Percentiles rank a stretch among this genome's conserved stretches.
Conservation (phyloP, 225 moss, liverwort and hornwort genomes). For the Antitrichia curtipendula region DNA sequence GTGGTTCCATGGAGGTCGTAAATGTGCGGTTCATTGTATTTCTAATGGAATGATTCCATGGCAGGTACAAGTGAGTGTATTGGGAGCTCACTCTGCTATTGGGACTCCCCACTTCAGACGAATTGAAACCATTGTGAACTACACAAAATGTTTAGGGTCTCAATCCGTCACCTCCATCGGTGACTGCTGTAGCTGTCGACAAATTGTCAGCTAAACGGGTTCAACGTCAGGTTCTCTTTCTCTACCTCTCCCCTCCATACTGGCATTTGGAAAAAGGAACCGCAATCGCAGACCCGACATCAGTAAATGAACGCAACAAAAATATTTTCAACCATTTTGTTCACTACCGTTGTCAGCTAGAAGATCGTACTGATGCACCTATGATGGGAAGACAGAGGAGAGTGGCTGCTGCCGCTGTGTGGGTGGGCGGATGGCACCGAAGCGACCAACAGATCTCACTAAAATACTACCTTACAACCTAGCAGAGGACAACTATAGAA, state of each 20-base stretch:
- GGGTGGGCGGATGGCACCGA: background rate
- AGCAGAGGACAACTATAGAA: conserved; percentile 33
- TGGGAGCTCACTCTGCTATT: too few relatives aligned
- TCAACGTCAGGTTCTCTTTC: background rate
- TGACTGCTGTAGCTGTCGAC: background rate
- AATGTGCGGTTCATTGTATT: too few relatives aligned
- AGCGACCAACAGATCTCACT: background rate
- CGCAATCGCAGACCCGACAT: background rate
- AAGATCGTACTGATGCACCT: background rate
- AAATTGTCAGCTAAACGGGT: background rate
- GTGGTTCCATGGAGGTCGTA: too few relatives aligned
- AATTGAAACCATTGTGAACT: background rate
- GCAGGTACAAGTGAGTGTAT: too few relatives aligned
- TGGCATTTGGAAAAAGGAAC: background rate
- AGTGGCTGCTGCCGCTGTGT: background rate
- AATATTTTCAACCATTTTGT: background rate
- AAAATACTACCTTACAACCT: background rate
- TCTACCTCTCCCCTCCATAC: background rate
- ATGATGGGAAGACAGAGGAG: background rate
- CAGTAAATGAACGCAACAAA: background rate
- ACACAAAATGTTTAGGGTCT: background rate
- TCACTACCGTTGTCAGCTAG: background rate
- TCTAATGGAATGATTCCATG: too few relatives aligned
- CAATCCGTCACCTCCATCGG: background rate
- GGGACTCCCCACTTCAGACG: background rate